Percentiles rank a stretch among this genome's conserved stretches.
These are phyloP conservation scores for Punica granatum DNA, from an alignment of 345 rosid genomes.

Conservation along the genomic window DNA sequence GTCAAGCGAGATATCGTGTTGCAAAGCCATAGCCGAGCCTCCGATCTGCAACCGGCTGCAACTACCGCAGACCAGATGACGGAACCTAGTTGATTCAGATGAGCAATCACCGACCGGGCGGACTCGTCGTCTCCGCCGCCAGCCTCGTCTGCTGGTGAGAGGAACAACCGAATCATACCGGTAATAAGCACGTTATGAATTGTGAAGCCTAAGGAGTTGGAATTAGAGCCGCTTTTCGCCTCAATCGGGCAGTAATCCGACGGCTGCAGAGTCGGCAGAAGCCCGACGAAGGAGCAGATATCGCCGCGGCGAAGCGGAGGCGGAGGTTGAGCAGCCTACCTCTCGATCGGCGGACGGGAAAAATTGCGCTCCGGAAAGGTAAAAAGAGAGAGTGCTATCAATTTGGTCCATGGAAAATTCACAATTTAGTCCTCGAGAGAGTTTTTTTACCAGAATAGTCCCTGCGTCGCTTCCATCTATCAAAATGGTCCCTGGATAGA, in stretches of 20 bases:
- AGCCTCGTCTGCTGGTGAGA: conserved; percentile 35
- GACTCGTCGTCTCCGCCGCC: conserved; percentile 21
- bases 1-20: conserved; percentile 36
- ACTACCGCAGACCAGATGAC: conserved; percentile 52
- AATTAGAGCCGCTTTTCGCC: background rate
- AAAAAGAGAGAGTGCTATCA: no score
- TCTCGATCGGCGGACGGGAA: background rate
- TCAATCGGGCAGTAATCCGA: background rate
- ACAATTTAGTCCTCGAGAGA: no score
- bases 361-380: no score
- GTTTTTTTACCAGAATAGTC: no score
- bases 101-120: conserved; percentile 28
- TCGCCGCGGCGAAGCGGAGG: background rate
- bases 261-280: background rate
- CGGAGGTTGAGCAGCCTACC: background rate
- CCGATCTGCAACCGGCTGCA: conserved; percentile 55
- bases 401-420: no score
- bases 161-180: conserved; percentile 43
- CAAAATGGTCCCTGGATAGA: no score
- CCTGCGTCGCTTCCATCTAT: no score
- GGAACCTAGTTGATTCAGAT: conserved; percentile 41
- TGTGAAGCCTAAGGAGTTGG: background rate
- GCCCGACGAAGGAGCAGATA: background rate
- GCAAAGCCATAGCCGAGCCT: conserved; percentile 84
- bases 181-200: background rate